Evolutionary conservation across 1,284 basidiomycete species (phyloP), one percentile per base, ranked within the genome.

Genomic region (Grifola frondosa): DNA sequence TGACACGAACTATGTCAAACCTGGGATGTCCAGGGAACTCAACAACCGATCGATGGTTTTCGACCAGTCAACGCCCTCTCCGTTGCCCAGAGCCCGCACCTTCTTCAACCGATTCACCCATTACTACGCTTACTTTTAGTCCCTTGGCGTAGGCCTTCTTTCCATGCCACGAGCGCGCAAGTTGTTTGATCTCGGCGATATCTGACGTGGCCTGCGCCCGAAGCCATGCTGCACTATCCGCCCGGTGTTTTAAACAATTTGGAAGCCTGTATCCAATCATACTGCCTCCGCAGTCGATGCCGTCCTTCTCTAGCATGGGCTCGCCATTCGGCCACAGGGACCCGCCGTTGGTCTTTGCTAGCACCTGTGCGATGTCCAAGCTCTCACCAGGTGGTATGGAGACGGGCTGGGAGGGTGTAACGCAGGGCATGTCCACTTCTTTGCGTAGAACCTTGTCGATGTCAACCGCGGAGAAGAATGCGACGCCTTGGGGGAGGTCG

Each of bases 391-490:
- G 77, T 0, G 88, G 78, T 39, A 99, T 91, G 0, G 88, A 78
- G 15, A 63, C 64, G 3, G 91, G 88, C 53, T 99, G 93, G 9
- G 90, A 95, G 0, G 96, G 97, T 7, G 96, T 99, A 20, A 94
- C 81, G 57, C 96, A 99, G 0, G 89, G 75, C 84, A 99, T 93
- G 63, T 96, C 90, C 20, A 95, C 93, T 67, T 99, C 97, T 66
- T 99, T 99, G 22, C 96, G 79, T 37, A 98, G 73, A 2, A 97
- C 88, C 31, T 78, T 74, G 65, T 99, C 97, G 21, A 98, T 74
- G 60, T 99, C 97, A 29, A 99, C 95, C 0, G 91, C 91, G 1
- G 94, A 97, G 71, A 99, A 99, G 73, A 97, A 99, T 0, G 94
- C 93, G 11, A 94, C 84, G 19, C 89, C 87, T 61, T 97, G 91